A percentile compares a stretch with the other conserved stretches of the same genome.
phyloP scores from a whole-genome alignment of 371 early-diverging fungal species.

The Actinomortierella wolfii region DNA sequence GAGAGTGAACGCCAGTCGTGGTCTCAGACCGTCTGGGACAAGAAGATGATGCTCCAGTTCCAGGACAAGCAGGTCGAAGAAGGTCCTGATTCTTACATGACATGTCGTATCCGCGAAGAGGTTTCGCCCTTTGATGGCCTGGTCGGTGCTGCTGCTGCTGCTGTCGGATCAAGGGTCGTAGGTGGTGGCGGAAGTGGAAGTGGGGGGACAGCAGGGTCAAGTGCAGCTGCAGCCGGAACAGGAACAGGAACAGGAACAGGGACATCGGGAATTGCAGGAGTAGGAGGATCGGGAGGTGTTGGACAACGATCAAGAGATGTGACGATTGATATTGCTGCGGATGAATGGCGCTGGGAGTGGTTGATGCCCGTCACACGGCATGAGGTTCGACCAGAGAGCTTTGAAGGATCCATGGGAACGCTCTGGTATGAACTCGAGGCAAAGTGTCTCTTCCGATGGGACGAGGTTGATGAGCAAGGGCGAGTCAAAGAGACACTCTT shows the following conservation, averaged over 20 bases:
- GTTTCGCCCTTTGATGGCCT: not conserved
- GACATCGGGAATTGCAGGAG: too few relatives aligned
- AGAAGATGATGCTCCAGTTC: constrained; percentile 15
- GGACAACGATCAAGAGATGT: too few relatives aligned
- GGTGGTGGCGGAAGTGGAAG: too few relatives aligned
- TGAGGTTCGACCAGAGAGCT: constrained; percentile 36
- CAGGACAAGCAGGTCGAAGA: constrained; percentile 34
- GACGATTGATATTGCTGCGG: constrained; percentile 17
- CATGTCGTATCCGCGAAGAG: constrained; percentile 27
- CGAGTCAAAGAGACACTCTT: constrained; percentile 1
- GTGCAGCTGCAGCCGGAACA: too few relatives aligned
- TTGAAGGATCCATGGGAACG: constrained; percentile 42
- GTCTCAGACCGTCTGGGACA: constrained; percentile 42
- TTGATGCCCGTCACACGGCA: constrained; percentile 25
- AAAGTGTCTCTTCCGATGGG: constrained; percentile 41
- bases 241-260: too few relatives aligned
- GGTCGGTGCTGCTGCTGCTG: too few relatives aligned
- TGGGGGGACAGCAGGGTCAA: too few relatives aligned
- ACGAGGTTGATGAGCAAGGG: constrained; percentile 27
- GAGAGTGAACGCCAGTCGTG: constrained; percentile 34
- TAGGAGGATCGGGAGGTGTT: too few relatives aligned
- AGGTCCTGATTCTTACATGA: constrained; percentile 10
- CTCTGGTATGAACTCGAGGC: constrained; percentile 46
- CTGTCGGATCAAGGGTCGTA: too few relatives aligned
- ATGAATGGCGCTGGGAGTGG: constrained; percentile 46